These are phyloP conservation scores for Penicillium nucicola DNA, from an alignment of 495 filamentous ascomycete species.

Conservation along the genomic window DNA sequence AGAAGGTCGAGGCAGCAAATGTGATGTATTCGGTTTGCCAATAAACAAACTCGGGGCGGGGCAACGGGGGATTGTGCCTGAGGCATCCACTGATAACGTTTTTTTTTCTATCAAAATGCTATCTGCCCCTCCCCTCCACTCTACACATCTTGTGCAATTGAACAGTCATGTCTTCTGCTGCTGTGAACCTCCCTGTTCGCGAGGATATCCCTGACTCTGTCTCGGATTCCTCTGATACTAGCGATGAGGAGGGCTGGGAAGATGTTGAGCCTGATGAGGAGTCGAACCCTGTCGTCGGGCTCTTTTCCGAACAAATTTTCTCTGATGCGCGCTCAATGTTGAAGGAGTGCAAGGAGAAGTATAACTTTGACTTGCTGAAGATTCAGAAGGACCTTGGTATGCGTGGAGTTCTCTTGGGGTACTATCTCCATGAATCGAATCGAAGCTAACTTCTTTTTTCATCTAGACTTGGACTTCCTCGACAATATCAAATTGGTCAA, in stretches of 20 bases:
- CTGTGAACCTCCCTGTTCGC: slow-evolving; percentile 17
- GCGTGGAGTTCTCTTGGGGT: slow-evolving; percentile 20
- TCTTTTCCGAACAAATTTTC: slow-evolving; percentile 68
- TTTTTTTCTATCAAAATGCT: slow-evolving; percentile 20
- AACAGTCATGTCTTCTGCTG: slow-evolving; percentile 29
- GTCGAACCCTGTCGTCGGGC: slow-evolving; percentile 60
- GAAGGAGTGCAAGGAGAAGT: slow-evolving; percentile 64
- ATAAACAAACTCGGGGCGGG: slow-evolving; percentile 41
- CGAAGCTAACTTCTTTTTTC: slow-evolving; percentile 13
- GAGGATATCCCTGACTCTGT: slow-evolving; percentile 29
- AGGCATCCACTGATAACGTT: slow-evolving; percentile 28
- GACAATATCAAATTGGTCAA: slow-evolving; percentile 83
- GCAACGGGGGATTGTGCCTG: slow-evolving; percentile 27
- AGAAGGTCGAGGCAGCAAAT: slow-evolving; percentile 2
- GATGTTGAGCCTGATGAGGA: slow-evolving; percentile 72
- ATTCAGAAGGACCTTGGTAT: slow-evolving; percentile 61
- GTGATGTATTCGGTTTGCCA: slow-evolving; percentile 14
- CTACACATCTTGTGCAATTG: slow-evolving; percentile 4
- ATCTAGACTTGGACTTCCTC: slow-evolving; percentile 72
- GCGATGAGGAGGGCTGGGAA: slow-evolving; percentile 73
- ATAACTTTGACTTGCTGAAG: slow-evolving; percentile 71
- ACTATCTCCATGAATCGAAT: not conserved
- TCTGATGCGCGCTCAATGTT: slow-evolving; percentile 64
- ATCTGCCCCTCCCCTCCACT: slow-evolving; percentile 21
- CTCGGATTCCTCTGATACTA: slow-evolving; percentile 47